Conservation (phyloP, 2,329 filamentous ascomycete genomes). For the Coccinonectria pachysandricola region DNA sequence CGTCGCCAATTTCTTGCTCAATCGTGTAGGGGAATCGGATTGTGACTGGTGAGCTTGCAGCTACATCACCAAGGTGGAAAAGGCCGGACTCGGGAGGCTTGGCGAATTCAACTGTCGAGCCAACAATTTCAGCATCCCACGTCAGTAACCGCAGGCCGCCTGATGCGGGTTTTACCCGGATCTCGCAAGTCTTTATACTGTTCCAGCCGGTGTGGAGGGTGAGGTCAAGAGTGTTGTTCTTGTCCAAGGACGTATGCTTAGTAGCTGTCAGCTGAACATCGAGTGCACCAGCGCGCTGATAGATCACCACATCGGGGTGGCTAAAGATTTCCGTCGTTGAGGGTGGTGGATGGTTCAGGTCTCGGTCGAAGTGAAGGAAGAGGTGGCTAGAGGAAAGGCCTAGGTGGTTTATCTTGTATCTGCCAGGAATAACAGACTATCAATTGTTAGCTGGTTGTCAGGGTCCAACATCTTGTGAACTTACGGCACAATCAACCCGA, state of each 20-base stretch:
- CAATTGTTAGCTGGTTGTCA: constrained; percentile 16
- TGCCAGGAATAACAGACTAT: constrained; percentile 57
- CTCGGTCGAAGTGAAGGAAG: constrained; percentile 53
- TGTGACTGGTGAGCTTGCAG: constrained; percentile 35
- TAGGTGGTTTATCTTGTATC: constrained; percentile 66
- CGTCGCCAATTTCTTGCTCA: constrained; percentile 62
- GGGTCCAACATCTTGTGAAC: constrained; percentile 5
- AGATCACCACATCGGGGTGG: constrained; percentile 58
- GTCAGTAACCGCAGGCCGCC: constrained; percentile 55
- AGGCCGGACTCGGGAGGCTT: constrained; percentile 43
- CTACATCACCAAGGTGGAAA: constrained; percentile 40
- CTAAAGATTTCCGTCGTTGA: constrained; percentile 42
- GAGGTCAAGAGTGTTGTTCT: constrained; percentile 67
- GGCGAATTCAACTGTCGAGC: constrained; percentile 30
- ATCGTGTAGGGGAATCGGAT: constrained; percentile 73
- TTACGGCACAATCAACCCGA: constrained; percentile 26
- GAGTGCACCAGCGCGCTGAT: constrained; percentile 58
- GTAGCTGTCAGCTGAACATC: constrained; percentile 57
- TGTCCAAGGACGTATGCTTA: constrained; percentile 67
- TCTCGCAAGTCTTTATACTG: constrained; percentile 45
- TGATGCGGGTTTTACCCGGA: constrained; percentile 54
- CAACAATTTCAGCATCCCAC: constrained; percentile 44
- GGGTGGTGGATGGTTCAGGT: constrained; percentile 36
- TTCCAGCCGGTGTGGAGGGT: constrained; percentile 68
- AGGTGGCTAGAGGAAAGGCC: constrained; percentile 55